Evolutionary conservation across 2,329 filamentous ascomycete species (phyloP).

Genomic region (Aspergillus ustus): DNA sequence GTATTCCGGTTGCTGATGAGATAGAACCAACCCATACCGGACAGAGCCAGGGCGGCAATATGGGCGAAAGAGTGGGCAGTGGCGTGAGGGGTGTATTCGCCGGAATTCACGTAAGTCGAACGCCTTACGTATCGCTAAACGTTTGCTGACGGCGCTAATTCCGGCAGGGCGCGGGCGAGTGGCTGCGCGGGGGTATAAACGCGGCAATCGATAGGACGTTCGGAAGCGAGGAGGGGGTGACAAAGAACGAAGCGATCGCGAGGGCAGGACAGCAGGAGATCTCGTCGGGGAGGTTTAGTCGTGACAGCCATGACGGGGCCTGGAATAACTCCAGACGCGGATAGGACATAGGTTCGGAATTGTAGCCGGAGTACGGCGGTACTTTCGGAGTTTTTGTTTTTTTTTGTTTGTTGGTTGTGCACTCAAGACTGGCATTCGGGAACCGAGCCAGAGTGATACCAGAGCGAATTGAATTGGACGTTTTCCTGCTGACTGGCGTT

Average conservation of each 20-base stretch:
- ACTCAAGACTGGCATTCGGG: background rate
- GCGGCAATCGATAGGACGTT: slow-evolving; percentile 45
- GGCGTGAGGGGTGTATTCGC: slow-evolving; percentile 36
- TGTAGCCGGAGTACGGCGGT: background rate
- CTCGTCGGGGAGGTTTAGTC: slow-evolving; percentile 32
- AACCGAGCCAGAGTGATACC: background rate
- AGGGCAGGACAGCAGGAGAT: slow-evolving; percentile 43
- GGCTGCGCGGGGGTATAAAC: slow-evolving; percentile 43
- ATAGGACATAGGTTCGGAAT: background rate
- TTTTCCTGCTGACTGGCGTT: background rate
- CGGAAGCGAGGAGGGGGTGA: slow-evolving; percentile 40
- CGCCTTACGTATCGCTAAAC: background rate
- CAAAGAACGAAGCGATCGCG: slow-evolving; percentile 44
- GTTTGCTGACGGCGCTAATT: background rate
- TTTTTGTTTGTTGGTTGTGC: background rate
- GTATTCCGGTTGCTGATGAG: background rate
- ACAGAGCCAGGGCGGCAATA: background rate
- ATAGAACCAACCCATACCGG: background rate
- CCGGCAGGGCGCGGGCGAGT: slow-evolving; percentile 43
- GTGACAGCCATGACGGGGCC: background rate
- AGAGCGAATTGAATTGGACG: background rate
- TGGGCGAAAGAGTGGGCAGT: slow-evolving; percentile 23
- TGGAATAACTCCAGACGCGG: background rate
- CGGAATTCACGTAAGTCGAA: slow-evolving; percentile 42
- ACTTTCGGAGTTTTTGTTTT: background rate